Conservation (phyloP, 2,329 filamentous ascomycete genomes). For the Penicillium aurantiogriseum region DNA sequence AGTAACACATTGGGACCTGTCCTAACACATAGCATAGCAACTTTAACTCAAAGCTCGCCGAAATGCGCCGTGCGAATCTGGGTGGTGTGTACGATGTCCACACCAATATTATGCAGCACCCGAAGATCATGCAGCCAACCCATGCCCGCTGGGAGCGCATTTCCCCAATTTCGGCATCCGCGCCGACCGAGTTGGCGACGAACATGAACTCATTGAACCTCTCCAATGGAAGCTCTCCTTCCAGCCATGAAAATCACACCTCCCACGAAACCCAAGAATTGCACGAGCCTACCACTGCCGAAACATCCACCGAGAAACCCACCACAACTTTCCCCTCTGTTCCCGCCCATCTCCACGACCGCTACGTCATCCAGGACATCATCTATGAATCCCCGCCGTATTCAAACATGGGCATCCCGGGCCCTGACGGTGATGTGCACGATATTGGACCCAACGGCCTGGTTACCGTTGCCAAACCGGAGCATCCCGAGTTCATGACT, state of each 20-base stretch:
- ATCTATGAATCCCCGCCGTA: constrained; percentile 58
- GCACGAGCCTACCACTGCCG: background rate
- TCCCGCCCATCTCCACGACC: constrained; percentile 58
- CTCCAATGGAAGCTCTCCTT: constrained; percentile 26
- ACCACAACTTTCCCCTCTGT: constrained; percentile 53
- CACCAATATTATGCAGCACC: constrained; percentile 88
- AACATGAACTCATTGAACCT: constrained; percentile 37
- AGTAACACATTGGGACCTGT: background rate
- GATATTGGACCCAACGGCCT: constrained; percentile 45
- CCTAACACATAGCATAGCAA: constrained; percentile 54
- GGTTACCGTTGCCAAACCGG: constrained; percentile 37
- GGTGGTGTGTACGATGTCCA: constrained; percentile 87
- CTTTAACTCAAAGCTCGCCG: constrained; percentile 75
- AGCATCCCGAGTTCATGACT: constrained; percentile 37
- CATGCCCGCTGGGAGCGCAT: constrained; percentile 79
- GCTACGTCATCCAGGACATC: constrained; percentile 63
- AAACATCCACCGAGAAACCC: constrained; percentile 8
- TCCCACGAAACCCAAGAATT: constrained; percentile 6
- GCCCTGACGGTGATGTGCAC: constrained; percentile 42
- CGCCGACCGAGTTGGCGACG: constrained; percentile 30
- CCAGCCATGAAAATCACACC: constrained; percentile 8
- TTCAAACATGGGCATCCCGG: constrained; percentile 59
- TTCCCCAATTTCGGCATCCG: constrained; percentile 39
- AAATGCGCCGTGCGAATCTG: constrained; percentile 66
- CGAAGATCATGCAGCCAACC: constrained; percentile 83